Base-by-base conservation (phyloP, 2,329 filamentous ascomycete genomes). In the Cryoendolithus antarcticus region DNA sequence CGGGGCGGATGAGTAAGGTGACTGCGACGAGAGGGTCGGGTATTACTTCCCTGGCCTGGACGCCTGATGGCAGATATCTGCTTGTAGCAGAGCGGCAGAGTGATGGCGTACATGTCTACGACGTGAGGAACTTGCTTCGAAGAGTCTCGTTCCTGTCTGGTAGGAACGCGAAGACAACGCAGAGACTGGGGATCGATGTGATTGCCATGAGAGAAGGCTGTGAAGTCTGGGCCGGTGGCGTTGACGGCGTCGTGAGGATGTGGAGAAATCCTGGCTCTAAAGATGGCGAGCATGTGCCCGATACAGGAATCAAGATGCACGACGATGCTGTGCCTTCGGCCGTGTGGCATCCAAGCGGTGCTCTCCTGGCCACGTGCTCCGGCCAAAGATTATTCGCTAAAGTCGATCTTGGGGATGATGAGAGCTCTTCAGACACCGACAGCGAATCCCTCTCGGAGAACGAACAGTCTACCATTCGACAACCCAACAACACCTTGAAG, bases 151-250 rank as follows among this genome's bases (percentile, higher is more conserved):
- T 67, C 55, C 58, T 77, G 34, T 46, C 37, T 0, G 65, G 64
- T 0, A 43, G 67, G 4, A 52, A 55, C 3, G 66, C 65, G 5
- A 29, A 56, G 6, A 74, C 72, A 2, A 71, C 70, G 35, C 73
- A 78, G 56, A 64, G 67, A n/a, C 53, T 79, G 41, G 67, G 68
- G 2, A 62, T 76, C 21, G 72, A 77, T 53, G 48, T 78, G 4
- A 60, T 62, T 44, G 51, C 45, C 32, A 55, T 44, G 34, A 50
- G 52, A 19, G 58, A 55, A 8, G 58, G 62, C 6, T 63, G 69
- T 48, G 71, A 77, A 48, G 56, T 80, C 12, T 78, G 74, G 74
- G 66, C 61, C 34, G 76, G 76, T 7, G 74, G 74, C 0, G 64
- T 56, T 1, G 75, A 80, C 59, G 75, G 76, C 0, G 49, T 48